These are phyloP conservation scores for Kwoniella mangroviensis DNA, from an alignment of 768 basidiomycete genomes.

Conservation along the genomic window DNA sequence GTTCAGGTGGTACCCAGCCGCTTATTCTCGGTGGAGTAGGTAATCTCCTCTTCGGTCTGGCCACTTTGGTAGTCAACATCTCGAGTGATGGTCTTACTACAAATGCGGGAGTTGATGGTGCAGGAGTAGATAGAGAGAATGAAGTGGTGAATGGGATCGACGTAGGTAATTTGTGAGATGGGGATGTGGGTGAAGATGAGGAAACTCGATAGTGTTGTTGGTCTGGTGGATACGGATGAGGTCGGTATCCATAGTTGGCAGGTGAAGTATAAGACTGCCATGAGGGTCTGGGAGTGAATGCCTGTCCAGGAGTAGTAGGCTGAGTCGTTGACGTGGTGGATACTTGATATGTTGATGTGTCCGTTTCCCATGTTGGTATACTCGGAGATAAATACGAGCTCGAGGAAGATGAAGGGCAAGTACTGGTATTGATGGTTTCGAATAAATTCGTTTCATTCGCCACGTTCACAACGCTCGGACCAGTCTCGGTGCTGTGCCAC, in stretches of 20 bases:
- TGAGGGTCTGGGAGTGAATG: neutral
- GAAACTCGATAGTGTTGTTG: neutral
- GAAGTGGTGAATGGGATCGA: neutral
- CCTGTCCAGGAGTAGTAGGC: neutral
- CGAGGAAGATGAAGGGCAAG: neutral
- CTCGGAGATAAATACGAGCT: neutral
- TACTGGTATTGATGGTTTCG: neutral
- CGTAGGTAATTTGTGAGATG: neutral
- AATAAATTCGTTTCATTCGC: neutral
- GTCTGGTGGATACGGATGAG: neutral
- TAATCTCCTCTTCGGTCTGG: constrained; percentile 4
- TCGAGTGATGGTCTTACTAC: constrained; percentile 13
- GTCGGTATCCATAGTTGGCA: neutral
- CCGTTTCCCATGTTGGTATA: neutral
- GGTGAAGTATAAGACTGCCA: neutral
- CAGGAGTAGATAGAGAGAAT: neutral
- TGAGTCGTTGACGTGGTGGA: neutral
- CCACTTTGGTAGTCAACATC: constrained; percentile 5
- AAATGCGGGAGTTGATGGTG: neutral
- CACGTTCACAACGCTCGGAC: neutral
- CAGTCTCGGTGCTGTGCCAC: neutral
- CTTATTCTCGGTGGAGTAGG: constrained; percentile 17
- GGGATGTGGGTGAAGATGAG: neutral
- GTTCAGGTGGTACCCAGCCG: constrained; percentile 31
- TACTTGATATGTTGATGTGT: neutral